Conservation (phyloP, 2,329 filamentous ascomycete species). For the Graphilbum ipis-grandicollis region DNA sequence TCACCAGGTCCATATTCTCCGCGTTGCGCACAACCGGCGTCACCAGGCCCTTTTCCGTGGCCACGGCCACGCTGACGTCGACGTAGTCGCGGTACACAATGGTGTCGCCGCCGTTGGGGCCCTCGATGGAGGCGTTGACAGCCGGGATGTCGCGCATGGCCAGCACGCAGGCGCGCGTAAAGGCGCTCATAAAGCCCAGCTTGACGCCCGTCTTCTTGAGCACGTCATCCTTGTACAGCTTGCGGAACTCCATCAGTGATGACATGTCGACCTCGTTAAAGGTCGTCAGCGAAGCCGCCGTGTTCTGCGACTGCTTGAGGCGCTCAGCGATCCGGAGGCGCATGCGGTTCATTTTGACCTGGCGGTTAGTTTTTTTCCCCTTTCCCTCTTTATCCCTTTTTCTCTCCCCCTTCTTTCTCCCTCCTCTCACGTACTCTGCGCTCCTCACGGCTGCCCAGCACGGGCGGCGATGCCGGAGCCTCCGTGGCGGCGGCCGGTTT, state of each 20-base stretch:
- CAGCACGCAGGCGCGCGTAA: conserved; percentile 74
- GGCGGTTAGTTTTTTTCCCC: not conserved
- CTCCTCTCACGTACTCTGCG: conserved; percentile 64
- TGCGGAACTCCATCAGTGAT: conserved; percentile 89
- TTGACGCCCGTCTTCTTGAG: conserved; percentile 94
- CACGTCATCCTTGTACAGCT: conserved; percentile 90
- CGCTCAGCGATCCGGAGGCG: conserved; percentile 92
- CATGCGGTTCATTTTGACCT: conserved; percentile 99
- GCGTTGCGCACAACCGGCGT: conserved; percentile 92
- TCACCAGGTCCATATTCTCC: conserved; percentile 72
- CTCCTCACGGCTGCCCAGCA: conserved; percentile 65
- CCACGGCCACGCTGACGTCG: conserved; percentile 91
- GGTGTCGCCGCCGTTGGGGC: conserved; percentile 84
- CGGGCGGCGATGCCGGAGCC: conserved; percentile 18
- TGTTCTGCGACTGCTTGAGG: conserved; percentile 98
- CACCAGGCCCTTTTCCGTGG: conserved; percentile 92
- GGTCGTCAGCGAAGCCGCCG: conserved; percentile 86
- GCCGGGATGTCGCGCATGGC: conserved; percentile 91
- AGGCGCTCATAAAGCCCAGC: conserved; percentile 99
- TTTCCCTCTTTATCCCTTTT: not conserved
- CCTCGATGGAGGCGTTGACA: conserved; percentile 94
- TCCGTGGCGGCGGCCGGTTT: conserved; percentile 18
- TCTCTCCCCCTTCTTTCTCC: too few species aligned
- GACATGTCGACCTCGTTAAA: conserved; percentile 99
- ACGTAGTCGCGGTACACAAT: conserved; percentile 98